Evolutionary conservation across 2,329 filamentous ascomycete species (phyloP).

Genomic region (Taxawa tesnikishii): DNA sequence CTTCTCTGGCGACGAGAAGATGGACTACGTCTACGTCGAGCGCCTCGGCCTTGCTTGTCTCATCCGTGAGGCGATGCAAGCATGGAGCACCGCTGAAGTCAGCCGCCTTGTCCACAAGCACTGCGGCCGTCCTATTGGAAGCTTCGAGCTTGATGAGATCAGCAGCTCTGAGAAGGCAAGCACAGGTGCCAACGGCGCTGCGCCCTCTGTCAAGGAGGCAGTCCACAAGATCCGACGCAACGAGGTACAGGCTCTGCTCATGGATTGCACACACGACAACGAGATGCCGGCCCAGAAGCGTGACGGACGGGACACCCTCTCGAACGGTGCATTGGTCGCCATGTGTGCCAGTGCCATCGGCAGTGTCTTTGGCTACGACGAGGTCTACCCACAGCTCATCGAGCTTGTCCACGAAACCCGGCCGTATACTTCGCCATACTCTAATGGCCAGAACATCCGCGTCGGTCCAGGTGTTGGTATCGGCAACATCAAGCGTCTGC

Average conservation of each 20-base stretch:
- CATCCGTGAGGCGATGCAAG: constrained; percentile 96
- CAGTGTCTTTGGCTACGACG: constrained; percentile 96
- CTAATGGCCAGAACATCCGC: constrained; percentile 44
- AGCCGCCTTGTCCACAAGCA: constrained; percentile 88
- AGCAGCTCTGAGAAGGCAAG: constrained; percentile 44
- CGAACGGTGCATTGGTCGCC: constrained; percentile 83
- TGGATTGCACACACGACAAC: constrained; percentile 99
- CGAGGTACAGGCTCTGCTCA: constrained; percentile 86
- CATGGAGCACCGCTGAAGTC: constrained; percentile 88
- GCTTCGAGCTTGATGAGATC: constrained; percentile 87
- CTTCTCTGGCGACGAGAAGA: constrained; percentile 90
- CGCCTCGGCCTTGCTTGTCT: constrained; percentile 80
- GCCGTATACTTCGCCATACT: constrained; percentile 68
- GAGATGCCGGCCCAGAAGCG: constrained; percentile 92
- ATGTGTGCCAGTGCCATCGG: constrained; percentile 94
- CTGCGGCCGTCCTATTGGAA: constrained; percentile 87
- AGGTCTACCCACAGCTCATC: constrained; percentile 87
- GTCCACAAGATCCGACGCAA: constrained; percentile 75
- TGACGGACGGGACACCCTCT: constrained; percentile 83
- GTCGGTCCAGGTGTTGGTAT: constrained; percentile 69
- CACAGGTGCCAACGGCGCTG: constrained; percentile 20
- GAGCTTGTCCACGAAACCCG: constrained; percentile 85
- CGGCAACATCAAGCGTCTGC: constrained; percentile 76
- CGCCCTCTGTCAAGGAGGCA: constrained; percentile 42
- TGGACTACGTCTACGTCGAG: constrained; percentile 93